Evolutionary conservation across 768 basidiomycete genomes (phyloP).

Genomic region (Panaeolus papilionaceus): DNA sequence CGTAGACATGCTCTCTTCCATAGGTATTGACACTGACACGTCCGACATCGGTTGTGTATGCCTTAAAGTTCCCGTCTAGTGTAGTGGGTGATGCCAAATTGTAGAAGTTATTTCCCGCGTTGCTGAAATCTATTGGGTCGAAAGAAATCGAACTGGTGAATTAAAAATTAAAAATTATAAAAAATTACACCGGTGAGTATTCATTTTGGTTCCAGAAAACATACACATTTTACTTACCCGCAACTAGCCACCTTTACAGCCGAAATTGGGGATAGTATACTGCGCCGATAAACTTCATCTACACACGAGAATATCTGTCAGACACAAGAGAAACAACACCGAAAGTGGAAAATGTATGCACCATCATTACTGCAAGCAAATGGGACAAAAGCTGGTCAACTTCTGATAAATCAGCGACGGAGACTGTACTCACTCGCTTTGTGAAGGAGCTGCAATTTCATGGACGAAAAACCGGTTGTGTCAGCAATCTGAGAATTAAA

Average conservation of each 20-base stretch:
- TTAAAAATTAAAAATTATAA: too few species aligned
- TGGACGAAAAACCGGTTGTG: neutral
- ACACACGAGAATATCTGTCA: too few species aligned
- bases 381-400: too few species aligned
- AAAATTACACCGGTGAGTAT: too few species aligned
- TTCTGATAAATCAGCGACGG: neutral
- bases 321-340: too few species aligned
- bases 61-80: slow-evolving; percentile 18
- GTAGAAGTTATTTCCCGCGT: neutral
- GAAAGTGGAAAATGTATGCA: neutral
- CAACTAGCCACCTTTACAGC: neutral
- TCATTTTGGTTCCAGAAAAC: too few species aligned
- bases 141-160: neutral
- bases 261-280: neutral
- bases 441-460: neutral
- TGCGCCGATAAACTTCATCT: neutral
- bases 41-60: slow-evolving; percentile 14
- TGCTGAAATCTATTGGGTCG: neutral
- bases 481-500: neutral
- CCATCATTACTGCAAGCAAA: too few species aligned
- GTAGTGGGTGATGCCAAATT: slow-evolving; percentile 5
- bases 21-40: slow-evolving; percentile 18
- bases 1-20: slow-evolving; percentile 23
- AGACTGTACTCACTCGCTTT: neutral
- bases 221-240: neutral